Evolutionary conservation across 352 stramenopile species (phyloP).

Genomic region (Sclerospora graminicola): DNA sequence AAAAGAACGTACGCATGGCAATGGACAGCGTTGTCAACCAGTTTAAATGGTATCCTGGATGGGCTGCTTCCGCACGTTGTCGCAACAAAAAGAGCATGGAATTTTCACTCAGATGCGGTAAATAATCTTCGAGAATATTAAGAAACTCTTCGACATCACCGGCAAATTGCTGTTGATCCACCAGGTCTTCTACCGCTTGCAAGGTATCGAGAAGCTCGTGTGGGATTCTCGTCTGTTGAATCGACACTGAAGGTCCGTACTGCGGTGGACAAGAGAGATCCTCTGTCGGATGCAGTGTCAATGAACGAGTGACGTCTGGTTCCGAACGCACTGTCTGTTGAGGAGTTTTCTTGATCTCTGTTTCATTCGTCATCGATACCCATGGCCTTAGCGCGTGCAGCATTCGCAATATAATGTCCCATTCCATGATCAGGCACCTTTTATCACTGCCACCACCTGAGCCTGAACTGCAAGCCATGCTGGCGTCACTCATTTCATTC

Average conservation of each 20-base stretch:
- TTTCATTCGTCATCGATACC: slow-evolving; percentile 44
- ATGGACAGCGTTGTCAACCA: slow-evolving; percentile 54
- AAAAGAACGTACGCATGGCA: slow-evolving; percentile 57
- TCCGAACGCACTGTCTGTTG: slow-evolving; percentile 2
- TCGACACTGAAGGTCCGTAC: slow-evolving; percentile 30
- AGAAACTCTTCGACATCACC: slow-evolving; percentile 71
- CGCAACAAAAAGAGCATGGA: slow-evolving; percentile 52
- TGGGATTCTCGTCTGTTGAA: slow-evolving; percentile 66
- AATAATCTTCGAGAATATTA: slow-evolving; percentile 59
- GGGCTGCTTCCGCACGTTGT: slow-evolving; percentile 44
- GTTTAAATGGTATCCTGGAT: slow-evolving; percentile 54
- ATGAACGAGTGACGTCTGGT: slow-evolving; percentile 4
- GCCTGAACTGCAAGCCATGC: neutral
- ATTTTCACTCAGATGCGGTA: slow-evolving; percentile 45
- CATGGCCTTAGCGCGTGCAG: slow-evolving; percentile 53
- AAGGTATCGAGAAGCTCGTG: slow-evolving; percentile 73
- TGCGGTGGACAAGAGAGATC: slow-evolving; percentile 13
- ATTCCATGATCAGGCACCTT: slow-evolving; percentile 54
- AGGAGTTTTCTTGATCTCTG: slow-evolving; percentile 18
- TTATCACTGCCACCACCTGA: slow-evolving; percentile 12
- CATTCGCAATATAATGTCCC: slow-evolving; percentile 80
- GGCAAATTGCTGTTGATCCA: slow-evolving; percentile 41
- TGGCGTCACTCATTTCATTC: slow-evolving; percentile 1
- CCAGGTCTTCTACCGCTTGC: slow-evolving; percentile 61
- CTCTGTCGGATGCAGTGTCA: slow-evolving; percentile 8